Evolutionary conservation across 768 basidiomycete genomes (phyloP).

Genomic region (Leccinum barrowsii): DNA sequence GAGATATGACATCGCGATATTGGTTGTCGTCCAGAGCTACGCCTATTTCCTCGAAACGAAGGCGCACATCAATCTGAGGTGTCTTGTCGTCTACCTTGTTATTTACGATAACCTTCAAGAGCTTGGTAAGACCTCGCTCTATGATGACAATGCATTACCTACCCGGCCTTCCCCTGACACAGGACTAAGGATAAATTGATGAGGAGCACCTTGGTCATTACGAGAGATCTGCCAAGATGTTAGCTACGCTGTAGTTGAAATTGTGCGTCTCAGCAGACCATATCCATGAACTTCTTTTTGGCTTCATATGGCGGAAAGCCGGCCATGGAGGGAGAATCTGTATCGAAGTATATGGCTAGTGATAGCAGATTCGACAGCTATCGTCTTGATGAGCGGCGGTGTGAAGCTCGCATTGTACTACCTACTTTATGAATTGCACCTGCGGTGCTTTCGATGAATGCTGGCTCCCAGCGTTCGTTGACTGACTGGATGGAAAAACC

Average conservation of each 20-base stretch:
- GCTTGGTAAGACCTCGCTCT: constrained; percentile 1
- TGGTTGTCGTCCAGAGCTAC: constrained; percentile 90
- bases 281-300: constrained; percentile 66
- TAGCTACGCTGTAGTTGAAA: not conserved
- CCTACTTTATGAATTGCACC: constrained; percentile 86
- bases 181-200: constrained; percentile 94
- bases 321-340: constrained; percentile 79
- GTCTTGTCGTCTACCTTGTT: constrained; percentile 67
- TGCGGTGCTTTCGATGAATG: constrained; percentile 88
- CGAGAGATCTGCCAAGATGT: constrained; percentile 46
- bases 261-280: constrained; percentile 43
- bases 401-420: not conserved
- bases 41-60: constrained; percentile 91
- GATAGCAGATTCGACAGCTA: constrained; percentile 85
- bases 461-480: constrained; percentile 80
- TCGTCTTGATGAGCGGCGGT: constrained; percentile 3
- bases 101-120: constrained; percentile 72
- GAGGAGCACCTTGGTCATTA: constrained; percentile 41
- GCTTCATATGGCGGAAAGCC: constrained; percentile 63
- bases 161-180: constrained; percentile 94
- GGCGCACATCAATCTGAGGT: constrained; percentile 83
- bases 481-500: constrained; percentile 89
- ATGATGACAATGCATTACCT: constrained; percentile 21
- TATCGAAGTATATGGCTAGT: constrained; percentile 92
- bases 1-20: constrained; percentile 88